Percentiles rank a stretch among this genome's conserved stretches.
Evolutionary conservation across 805 yeast genomes (phyloP).

Genomic region (Debaryomyces prosopidis): DNA sequence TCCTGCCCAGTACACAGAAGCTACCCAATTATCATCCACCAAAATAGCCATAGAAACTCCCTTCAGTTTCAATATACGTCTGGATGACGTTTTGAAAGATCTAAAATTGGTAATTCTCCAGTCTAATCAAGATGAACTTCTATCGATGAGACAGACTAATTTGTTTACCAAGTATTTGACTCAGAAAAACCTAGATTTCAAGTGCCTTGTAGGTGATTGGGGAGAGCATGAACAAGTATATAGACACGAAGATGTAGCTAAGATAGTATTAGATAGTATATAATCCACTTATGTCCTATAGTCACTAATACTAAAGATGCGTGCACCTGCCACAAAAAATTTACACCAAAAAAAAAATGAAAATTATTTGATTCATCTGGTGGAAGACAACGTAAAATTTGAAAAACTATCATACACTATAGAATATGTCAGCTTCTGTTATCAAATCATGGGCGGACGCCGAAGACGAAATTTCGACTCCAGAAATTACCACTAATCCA

Average conservation of each 20-base stretch:
- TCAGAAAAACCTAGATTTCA: conserved; percentile 7
- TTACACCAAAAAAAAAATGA: background rate
- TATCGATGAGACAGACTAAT: conserved; percentile 51
- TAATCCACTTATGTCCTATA: background rate
- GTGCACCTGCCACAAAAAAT: background rate
- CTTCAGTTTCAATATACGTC: background rate
- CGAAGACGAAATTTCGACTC: conserved; percentile 69
- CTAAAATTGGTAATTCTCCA: conserved; percentile 43
- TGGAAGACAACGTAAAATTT: background rate
- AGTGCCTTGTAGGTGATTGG: conserved; percentile 30
- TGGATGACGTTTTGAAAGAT: background rate
- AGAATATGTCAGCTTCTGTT: conserved; percentile 32
- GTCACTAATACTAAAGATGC: background rate
- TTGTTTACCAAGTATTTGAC: conserved; percentile 37
- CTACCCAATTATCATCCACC: conserved; percentile 25
- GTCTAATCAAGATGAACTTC: conserved; percentile 66
- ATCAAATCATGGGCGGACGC: conserved; percentile 70
- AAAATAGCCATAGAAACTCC: background rate
- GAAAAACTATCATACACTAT: background rate
- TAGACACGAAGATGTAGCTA: conserved; percentile 38
- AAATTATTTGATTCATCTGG: background rate
- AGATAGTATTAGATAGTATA: conserved; percentile 5
- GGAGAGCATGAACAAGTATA: conserved; percentile 73
- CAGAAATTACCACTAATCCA: conserved; percentile 71
- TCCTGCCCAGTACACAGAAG: conserved; percentile 17